phyloP scores from a whole-genome alignment of 2,329 filamentous ascomycete genomes.

The Trichoderma polysporum region DNA sequence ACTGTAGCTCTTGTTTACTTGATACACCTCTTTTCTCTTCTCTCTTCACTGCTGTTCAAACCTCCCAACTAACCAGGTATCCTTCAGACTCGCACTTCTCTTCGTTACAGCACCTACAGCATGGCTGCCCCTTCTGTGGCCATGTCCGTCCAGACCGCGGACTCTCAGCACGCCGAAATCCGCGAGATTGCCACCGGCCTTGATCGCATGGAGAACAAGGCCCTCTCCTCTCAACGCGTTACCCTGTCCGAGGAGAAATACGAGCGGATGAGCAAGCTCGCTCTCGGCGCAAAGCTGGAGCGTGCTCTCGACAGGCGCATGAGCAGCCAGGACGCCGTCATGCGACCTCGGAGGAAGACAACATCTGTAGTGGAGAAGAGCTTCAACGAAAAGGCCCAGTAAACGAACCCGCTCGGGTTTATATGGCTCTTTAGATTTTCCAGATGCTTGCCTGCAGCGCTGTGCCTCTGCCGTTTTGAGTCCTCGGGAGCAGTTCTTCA shows the following conservation, averaged over 20 bases:
- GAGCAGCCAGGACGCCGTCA: conserved; percentile 84
- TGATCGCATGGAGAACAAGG: conserved; percentile 87
- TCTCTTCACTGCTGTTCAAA: not conserved
- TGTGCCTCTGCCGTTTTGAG: not conserved
- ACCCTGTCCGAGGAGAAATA: conserved; percentile 75
- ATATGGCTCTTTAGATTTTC: not conserved
- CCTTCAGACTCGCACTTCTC: conserved; percentile 52
- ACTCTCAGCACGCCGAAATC: conserved; percentile 58
- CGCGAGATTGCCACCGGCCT: conserved; percentile 74
- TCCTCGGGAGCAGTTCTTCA: not conserved
- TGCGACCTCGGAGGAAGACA: conserved; percentile 53
- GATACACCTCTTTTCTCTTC: not conserved
- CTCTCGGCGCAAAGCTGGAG: conserved; percentile 86
- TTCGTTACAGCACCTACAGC: conserved; percentile 62
- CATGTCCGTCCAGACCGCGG: conserved; percentile 44
- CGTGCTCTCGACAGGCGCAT: conserved; percentile 82
- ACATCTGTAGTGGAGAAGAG: conserved; percentile 40
- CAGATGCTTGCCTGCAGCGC: not conserved
- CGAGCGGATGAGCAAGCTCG: conserved; percentile 80
- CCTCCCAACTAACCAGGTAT: conserved; percentile 22
- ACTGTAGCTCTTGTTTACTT: not conserved
- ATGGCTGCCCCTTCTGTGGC: conserved; percentile 61
- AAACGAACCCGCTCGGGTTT: not conserved
- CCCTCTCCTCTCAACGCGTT: conserved; percentile 72
- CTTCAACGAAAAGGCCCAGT: conserved; percentile 36